phyloP scores from a whole-genome alignment of 441 rosid species.

The Bruguiera hainesii region DNA sequence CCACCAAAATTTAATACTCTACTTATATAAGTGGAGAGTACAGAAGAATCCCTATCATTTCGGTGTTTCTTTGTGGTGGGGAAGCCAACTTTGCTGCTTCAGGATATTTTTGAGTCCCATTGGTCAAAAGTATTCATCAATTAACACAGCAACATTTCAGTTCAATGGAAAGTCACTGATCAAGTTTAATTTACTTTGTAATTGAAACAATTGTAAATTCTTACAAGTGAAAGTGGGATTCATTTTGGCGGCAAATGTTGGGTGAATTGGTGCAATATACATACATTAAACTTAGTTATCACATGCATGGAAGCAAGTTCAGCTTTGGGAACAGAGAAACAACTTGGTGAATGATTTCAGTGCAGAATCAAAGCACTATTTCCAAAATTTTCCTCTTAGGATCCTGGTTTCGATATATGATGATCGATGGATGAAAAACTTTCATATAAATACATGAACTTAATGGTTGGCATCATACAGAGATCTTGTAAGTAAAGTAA shows the following conservation, averaged over 20 bases:
- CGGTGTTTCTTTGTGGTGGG: slow-evolving; percentile 25
- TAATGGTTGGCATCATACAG: neutral
- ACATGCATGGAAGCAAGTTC: neutral
- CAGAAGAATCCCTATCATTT: slow-evolving; percentile 20
- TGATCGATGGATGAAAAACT: neutral
- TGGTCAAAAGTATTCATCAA: neutral
- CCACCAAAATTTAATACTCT: slow-evolving; percentile 28
- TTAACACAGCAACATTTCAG: slow-evolving; percentile 14
- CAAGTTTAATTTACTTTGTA: neutral
- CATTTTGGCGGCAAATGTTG: neutral
- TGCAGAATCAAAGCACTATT: neutral
- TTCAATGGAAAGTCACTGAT: slow-evolving; percentile 27
- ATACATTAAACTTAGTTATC: neutral
- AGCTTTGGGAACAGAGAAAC: neutral
- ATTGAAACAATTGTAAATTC: neutral
- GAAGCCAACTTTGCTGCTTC: slow-evolving; percentile 2
- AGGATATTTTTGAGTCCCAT: neutral
- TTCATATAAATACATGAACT: neutral
- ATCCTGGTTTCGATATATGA: neutral
- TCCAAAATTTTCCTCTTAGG: neutral
- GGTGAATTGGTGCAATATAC: neutral
- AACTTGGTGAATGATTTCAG: neutral
- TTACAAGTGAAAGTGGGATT: neutral
- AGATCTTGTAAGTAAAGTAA: neutral
- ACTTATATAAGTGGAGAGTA: slow-evolving; percentile 26